Evolutionary conservation across 371 early-diverging fungal genomes (phyloP), one percentile per base, ranked within the genome.

Genomic region (Apophysomyces elegans): DNA sequence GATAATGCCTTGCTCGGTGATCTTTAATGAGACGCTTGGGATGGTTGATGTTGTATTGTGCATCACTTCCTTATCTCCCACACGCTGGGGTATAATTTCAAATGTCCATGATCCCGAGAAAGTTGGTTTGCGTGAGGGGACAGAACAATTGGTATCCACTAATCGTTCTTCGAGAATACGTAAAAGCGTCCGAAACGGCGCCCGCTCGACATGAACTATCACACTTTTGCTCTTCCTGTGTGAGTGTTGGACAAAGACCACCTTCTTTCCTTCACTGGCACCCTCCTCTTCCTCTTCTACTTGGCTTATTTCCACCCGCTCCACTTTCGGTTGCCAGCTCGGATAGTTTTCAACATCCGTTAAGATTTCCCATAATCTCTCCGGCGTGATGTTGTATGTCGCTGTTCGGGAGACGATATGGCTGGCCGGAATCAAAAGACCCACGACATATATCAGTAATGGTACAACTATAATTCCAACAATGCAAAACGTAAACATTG

Each of bases 1-100:
- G 37, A 81, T 77, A 5, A 79, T 72, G 21, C 82, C 82, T 57
- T 79, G 82, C 44, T 81, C 76, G 7, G 82, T 79, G 18, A 81
- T 75, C 46, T 73, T 72, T 12, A 76, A 45, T 4, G 67, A 38
- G 1, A 75, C 72, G 21, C 54, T 50, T 50, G 54, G 54, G 21
- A 8, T 21, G 16, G 35, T 50, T 26, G 32, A 26, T 26, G 32
- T 26, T 26, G 32, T 26, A 26, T 26, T 3, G 35, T 65, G 56
- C 21, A 64, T 62, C 26, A 62, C 68, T 16, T 56, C 35, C 36
- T 67, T 73, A 37, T 68, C 71, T 26, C 61, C 66, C 36, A 56
- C 56, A 16, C n/a, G 59, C 6, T 50, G n/a, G 18, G 41, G 39
- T 45, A 56, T 63, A 50, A 74, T 65, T 37, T 71, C 71, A 66